These are phyloP conservation scores for Suhomyces bribrorum DNA, from an alignment of 1,139 yeast species.

Conservation along the genomic window DNA sequence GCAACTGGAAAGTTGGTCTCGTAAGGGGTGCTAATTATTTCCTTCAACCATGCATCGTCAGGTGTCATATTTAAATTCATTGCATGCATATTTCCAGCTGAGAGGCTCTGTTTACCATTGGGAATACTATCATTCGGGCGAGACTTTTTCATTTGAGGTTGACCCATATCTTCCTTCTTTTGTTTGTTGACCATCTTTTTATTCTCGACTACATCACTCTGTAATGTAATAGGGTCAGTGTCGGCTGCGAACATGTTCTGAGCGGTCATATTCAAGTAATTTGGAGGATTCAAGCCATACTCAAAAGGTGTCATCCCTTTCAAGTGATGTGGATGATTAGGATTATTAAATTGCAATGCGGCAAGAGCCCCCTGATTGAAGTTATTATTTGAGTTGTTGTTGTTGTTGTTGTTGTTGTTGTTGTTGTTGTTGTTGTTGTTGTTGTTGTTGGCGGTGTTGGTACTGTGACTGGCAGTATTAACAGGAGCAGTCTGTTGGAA, in stretches of 20 bases:
- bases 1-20: conserved; percentile 52
- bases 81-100: conserved; percentile 8
- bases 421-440: background rate
- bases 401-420: background rate
- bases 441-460: background rate
- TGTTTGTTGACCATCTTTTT: conserved; percentile 7
- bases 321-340: conserved; percentile 39
- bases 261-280: conserved; percentile 11
- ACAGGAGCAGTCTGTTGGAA: conserved; percentile 11
- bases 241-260: conserved; percentile 5
- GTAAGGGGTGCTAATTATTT: conserved; percentile 64
- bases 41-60: conserved; percentile 65
- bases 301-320: conserved; percentile 44
- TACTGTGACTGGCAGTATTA: background rate
- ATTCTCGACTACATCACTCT: conserved; percentile 6
- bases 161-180: conserved; percentile 7
- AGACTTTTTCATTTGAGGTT: conserved; percentile 4
- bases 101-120: conserved; percentile 2
- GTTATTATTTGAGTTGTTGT: background rate
- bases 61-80: conserved; percentile 13
- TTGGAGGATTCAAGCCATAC: conserved; percentile 29
- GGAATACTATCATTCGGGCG: background rate
- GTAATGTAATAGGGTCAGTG: conserved; percentile 4
- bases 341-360: conserved; percentile 34
- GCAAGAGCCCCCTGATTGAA: conserved; percentile 16